These are phyloP conservation scores for Evansstolkia leycettana DNA, from an alignment of 495 filamentous ascomycete species.

Conservation along the genomic window DNA sequence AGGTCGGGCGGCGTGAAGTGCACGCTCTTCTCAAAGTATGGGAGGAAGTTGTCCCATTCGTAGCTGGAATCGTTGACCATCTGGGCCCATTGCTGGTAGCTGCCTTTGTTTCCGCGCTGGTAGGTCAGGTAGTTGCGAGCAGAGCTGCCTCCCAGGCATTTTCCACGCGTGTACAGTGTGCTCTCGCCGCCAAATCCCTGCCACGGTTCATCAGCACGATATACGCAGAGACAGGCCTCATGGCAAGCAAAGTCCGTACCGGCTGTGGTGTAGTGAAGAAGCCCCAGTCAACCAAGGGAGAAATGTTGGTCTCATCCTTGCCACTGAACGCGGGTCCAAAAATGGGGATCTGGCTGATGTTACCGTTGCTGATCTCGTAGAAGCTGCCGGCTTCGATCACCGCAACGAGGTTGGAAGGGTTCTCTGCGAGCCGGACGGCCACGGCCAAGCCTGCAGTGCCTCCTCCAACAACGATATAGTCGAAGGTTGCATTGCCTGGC, in stretches of 20 bases:
- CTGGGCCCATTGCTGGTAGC: slow-evolving; percentile 44
- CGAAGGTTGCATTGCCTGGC: slow-evolving; percentile 25
- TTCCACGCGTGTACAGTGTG: slow-evolving; percentile 23
- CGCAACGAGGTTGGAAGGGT: slow-evolving; percentile 21
- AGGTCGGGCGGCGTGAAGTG: slow-evolving; percentile 40
- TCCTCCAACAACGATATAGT: slow-evolving; percentile 44
- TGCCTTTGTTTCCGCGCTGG: slow-evolving; percentile 25
- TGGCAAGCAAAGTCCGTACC: too few relatives aligned
- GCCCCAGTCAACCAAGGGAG: slow-evolving; percentile 37
- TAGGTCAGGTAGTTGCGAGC: slow-evolving; percentile 43
- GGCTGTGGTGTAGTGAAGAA: slow-evolving; percentile 27
- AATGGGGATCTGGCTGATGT: slow-evolving; percentile 20
- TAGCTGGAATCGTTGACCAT: slow-evolving; percentile 43
- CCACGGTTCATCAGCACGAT: too few relatives aligned
- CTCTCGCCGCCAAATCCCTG: slow-evolving; percentile 23
- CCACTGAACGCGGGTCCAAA: slow-evolving; percentile 6
- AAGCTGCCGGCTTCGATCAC: slow-evolving; percentile 46
- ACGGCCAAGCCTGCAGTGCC: slow-evolving; percentile 40
- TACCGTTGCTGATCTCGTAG: slow-evolving; percentile 37
- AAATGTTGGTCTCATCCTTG: slow-evolving; percentile 7
- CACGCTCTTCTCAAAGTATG: slow-evolving; percentile 40
- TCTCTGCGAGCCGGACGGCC: slow-evolving; percentile 33
- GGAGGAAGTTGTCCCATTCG: slow-evolving; percentile 36
- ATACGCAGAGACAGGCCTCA: too few relatives aligned
- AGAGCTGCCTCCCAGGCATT: slow-evolving; percentile 22